Evolutionary conservation across 2,329 filamentous ascomycete species (phyloP).

Genomic region (Aspergillus viridinutans): DNA sequence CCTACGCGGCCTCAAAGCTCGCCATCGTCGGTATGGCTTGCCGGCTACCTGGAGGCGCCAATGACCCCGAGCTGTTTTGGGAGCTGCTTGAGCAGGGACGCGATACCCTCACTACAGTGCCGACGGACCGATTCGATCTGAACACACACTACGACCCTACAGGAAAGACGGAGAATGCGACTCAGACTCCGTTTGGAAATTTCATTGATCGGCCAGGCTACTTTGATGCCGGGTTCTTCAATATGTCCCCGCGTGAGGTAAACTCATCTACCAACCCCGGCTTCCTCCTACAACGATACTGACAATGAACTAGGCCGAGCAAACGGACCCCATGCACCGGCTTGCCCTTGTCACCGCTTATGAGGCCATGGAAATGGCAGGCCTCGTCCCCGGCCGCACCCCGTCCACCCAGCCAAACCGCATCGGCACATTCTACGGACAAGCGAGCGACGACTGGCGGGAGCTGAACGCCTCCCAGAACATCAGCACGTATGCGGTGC

Average conservation of each 20-base stretch:
- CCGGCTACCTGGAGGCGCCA: slow-evolving; percentile 17
- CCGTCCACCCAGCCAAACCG: slow-evolving; percentile 57
- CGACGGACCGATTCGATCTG: slow-evolving; percentile 31
- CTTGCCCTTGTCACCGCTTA: slow-evolving; percentile 72
- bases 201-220: slow-evolving; percentile 35
- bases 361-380: slow-evolving; percentile 74
- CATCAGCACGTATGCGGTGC: slow-evolving; percentile 64
- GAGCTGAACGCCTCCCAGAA: slow-evolving; percentile 67
- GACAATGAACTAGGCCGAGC: slow-evolving; percentile 53
- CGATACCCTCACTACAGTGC: slow-evolving; percentile 28
- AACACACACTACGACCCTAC: slow-evolving; percentile 31
- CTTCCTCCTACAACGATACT: background rate
- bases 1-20: slow-evolving; percentile 17
- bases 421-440: slow-evolving; percentile 68
- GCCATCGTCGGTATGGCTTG: slow-evolving; percentile 25
- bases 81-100: slow-evolving; percentile 29
- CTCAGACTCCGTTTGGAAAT: slow-evolving; percentile 29
- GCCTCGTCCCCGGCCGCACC: slow-evolving; percentile 66
- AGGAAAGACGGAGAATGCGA: slow-evolving; percentile 31
- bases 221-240: slow-evolving; percentile 41
- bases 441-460: slow-evolving; percentile 61
- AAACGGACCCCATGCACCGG: slow-evolving; percentile 76
- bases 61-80: slow-evolving; percentile 31
- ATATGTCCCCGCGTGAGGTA: slow-evolving; percentile 58
- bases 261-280: background rate